Percentiles rank a stretch among this genome's conserved stretches.
These are phyloP conservation scores for Sporobolomyces roseus DNA, from an alignment of 768 basidiomycete species.

Conservation along the genomic window DNA sequence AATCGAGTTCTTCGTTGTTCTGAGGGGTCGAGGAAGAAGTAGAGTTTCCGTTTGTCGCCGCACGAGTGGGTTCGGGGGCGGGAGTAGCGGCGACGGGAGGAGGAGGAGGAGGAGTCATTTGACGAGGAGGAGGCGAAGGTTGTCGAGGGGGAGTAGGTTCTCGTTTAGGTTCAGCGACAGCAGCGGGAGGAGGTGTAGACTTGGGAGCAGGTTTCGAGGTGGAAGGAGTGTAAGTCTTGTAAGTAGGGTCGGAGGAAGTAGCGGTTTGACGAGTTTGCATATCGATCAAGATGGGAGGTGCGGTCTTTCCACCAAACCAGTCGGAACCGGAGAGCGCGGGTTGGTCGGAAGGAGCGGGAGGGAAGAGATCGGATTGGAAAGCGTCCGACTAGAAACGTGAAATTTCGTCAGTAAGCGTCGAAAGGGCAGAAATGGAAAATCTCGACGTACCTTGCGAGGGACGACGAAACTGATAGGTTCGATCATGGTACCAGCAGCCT, in stretches of 20 bases:
- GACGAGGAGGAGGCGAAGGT: constrained; percentile 8
- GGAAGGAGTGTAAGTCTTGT: constrained; percentile 46
- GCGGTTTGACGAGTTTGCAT: constrained; percentile 36
- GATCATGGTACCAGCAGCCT: constrained; percentile 58
- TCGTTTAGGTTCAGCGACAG: constrained; percentile 41
- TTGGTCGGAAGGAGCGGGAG: constrained; percentile 77
- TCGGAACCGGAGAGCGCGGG: constrained; percentile 75
- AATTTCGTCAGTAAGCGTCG: constrained; percentile 1
- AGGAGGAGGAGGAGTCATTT: constrained; percentile 45
- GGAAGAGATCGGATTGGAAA: constrained; percentile 97
- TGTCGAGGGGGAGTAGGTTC: constrained; percentile 44
- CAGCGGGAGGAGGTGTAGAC: constrained; percentile 27
- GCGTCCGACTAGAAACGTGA: constrained; percentile 65
- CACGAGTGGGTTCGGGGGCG: constrained; percentile 34
- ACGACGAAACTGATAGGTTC: constrained; percentile 95
- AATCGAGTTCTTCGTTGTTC: constrained; percentile 28
- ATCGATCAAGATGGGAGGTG: constrained; percentile 66
- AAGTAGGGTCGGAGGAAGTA: constrained; percentile 47
- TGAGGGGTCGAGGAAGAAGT: background rate
- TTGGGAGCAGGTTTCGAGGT: constrained; percentile 45
- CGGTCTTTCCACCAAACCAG: constrained; percentile 77
- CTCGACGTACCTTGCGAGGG: constrained; percentile 69
- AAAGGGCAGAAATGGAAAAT: background rate
- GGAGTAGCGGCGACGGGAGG: constrained; percentile 37
- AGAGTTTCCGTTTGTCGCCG: constrained; percentile 2